Base-by-base conservation (phyloP, 805 yeast species). In the Myxozyma neotropica region DNA sequence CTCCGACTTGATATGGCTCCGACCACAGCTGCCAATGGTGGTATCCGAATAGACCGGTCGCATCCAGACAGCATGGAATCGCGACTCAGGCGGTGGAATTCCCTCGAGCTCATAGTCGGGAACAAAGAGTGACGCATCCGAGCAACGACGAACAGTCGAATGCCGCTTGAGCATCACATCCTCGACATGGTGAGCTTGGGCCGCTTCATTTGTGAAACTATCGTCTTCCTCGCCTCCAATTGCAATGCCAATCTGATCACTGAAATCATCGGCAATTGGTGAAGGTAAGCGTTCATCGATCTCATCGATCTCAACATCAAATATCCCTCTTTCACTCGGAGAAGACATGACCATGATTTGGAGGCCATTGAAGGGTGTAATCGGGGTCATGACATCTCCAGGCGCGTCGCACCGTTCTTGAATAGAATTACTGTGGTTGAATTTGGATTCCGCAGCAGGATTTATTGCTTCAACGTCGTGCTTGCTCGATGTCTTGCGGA, bases 61-160 rank as follows among this genome's bases (percentile, higher is more conserved):
- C 57, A 53, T 55, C 59, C 59, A 55, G 21, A 55, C 59, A 2
- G 45, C 33, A 17, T 35, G 44, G 27, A 55, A 55, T 4, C 46
- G 33, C 2, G 59, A 55, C 3, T 23, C 50, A 5, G 51, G 51
- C 19, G 59, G 55, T 1, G 59, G 59, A 23, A 44, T 46, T 1
- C 57, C 57, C 23, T 24, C 27, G 23, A 52, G 47, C 10, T 26
- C 42, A n/a, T 23, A n/a, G 17, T 52, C 55, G n/a, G 55, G 24
- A 2, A 29, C 26, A 5, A 52, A 24, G 27, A 33, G 17, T 4
- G 55, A 52, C 1, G 42, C 46, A 7, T 43, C 35, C 4, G 55
- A 52, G 26, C 44, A 42, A 12, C 49, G 55, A 23, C 55, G 55
- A 19, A 52, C 35, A 17, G 48, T 50, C 19, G 21, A 12, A 24